Evolutionary conservation across 2,329 filamentous ascomycete species (phyloP).

Genomic region (Trichoderma aggressivum): DNA sequence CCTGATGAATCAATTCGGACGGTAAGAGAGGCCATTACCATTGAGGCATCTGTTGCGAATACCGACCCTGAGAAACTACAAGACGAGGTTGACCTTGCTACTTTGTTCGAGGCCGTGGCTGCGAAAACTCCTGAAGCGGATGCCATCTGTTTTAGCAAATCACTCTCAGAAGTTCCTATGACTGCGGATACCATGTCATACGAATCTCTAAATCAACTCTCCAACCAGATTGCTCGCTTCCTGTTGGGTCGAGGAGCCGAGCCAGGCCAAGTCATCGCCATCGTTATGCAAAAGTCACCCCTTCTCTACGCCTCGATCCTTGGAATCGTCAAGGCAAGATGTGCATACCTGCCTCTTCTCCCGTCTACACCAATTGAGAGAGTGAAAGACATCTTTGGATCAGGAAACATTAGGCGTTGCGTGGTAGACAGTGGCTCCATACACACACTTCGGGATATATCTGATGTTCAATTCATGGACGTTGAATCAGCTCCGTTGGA

Average conservation of each 20-base stretch:
- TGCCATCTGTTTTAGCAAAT: constrained; percentile 63
- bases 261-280: constrained; percentile 60
- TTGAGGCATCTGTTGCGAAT: constrained; percentile 50
- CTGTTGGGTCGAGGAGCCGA: constrained; percentile 47
- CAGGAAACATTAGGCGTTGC: constrained; percentile 51
- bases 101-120: constrained; percentile 54
- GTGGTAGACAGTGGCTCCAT: constrained; percentile 37
- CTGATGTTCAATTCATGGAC: constrained; percentile 31
- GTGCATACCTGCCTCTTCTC: constrained; percentile 75
- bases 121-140: constrained; percentile 45
- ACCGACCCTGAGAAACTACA: constrained; percentile 31
- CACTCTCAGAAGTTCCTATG: constrained; percentile 24
- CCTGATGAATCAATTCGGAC: constrained; percentile 21
- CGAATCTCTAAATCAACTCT: constrained; percentile 55
- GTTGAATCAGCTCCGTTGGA: constrained; percentile 31
- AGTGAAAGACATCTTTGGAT: constrained; percentile 57
- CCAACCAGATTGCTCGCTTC: constrained; percentile 60
- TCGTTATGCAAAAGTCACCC: constrained; percentile 74
- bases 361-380: constrained; percentile 65
- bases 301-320: constrained; percentile 72
- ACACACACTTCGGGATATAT: constrained; percentile 17
- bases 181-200: constrained; percentile 56
- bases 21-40: constrained; percentile 26
- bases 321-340: constrained; percentile 69
- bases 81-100: constrained; percentile 44